A percentile compares a stretch with the other conserved stretches of the same genome.
Conservation (phyloP, 306 rosid species). For the Crotalaria pallida region DNA sequence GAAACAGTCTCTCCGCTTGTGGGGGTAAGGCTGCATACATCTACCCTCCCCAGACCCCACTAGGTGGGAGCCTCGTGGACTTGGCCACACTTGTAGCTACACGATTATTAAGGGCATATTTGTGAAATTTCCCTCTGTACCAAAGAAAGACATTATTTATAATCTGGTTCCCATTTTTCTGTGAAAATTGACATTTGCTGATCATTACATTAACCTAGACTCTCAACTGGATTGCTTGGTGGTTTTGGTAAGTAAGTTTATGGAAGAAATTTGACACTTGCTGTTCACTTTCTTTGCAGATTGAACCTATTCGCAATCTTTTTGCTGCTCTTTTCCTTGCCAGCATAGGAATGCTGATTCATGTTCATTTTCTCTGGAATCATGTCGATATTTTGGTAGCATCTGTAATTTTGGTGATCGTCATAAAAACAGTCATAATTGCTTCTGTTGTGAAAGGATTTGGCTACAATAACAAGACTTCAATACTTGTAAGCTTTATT, state of each 20-base stretch:
- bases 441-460: conserved; percentile 89
- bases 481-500: conserved; percentile 72
- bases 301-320: conserved; percentile 93
- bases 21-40: too few species aligned
- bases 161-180: conserved; percentile 8
- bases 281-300: conserved; percentile 42
- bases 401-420: conserved; percentile 82
- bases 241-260: background rate
- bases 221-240: conserved; percentile 10
- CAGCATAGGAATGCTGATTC: conserved; percentile 97
- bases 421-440: conserved; percentile 73
- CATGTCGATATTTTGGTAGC: conserved; percentile 96
- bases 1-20: too few species aligned
- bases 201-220: conserved; percentile 1
- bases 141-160: background rate
- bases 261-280: conserved; percentile 15
- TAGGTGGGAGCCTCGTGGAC: too few species aligned
- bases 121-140: background rate
- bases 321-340: conserved; percentile 96
- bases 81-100: too few species aligned
- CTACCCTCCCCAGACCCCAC: too few species aligned
- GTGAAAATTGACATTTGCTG: background rate
- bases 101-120: conserved; percentile 7
- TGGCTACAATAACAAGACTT: conserved; percentile 88
- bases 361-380: conserved; percentile 96